Base-by-base conservation (phyloP, 2,329 filamentous ascomycete species). In the Ophiocordyceps robertsii region DNA sequence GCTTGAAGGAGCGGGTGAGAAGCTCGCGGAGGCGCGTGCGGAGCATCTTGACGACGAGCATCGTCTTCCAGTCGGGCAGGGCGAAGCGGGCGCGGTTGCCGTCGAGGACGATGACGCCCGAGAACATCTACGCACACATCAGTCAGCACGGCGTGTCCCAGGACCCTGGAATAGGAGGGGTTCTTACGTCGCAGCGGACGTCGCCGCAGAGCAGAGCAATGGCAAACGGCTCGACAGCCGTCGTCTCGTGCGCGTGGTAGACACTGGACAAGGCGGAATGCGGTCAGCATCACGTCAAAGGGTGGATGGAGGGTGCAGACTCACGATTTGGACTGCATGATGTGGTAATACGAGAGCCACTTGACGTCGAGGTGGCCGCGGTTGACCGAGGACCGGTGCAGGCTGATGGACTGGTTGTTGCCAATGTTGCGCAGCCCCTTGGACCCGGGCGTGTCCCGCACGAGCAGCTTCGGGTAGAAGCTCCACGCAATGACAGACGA, bases 321-420 rank as follows among this genome's bases (percentile, higher is more conserved):
- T 73, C 74, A 73, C 80, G 85, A 65, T 68, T 82, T 88, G 3
- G 84, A 83, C 60, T 95, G 89, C 86, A 96, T 94, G 49, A 96
- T 95, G 59, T 94, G 84, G 64, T 96, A 96, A 60, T 95, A 98
- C 1, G 85, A 92, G 37, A 98, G 67, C 79, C 86, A 96, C 55
- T 80, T 82, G 33, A 88, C 66, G 35, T 79, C 75, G 38, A 70
- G 66, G 46, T 68, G 69, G 8, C 70, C 74, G 56, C 88, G 88
- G 60, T 96, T 96, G 50, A 98, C 85, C 1, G 87, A 94, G 1
- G 82, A 84, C 1, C 88, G 84, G 51, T 94, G 87, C 17, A 98
- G 67, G 44, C 80, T 87, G 51, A 98, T 88, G 37, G 77, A 75
- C 60, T 96, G 90, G 58, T 93, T 95, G 64, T 95, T 96, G 41